Evolutionary conservation across 768 basidiomycete species (phyloP), one percentile per base, ranked within the genome.

Genomic region (Amyloporia xantha): DNA sequence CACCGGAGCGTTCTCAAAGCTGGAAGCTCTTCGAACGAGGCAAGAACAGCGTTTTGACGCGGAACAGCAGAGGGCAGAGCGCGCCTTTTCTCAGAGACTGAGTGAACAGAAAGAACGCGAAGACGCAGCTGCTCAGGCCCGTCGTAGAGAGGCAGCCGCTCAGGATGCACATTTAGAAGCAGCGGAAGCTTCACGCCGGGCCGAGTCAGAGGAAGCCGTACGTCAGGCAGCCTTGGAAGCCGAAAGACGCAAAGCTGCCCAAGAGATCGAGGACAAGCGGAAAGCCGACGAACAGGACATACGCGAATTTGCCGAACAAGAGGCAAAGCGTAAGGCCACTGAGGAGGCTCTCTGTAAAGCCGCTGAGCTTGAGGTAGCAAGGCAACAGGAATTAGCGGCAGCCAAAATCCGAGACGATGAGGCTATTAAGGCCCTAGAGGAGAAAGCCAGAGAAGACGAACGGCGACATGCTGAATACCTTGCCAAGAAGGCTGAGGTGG

Each of bases 1-100:
- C 46, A 60, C 66, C 27, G 65, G 68, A 41, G 61, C 61, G 27
- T 39, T 62, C 37, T 59, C 57, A 27, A 64, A 58, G 44, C 56
- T 66, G 27, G 59, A 63, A 49, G 57, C 64, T 43, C 47, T 70
- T 3, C 56, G 57, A 47, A 53, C 52, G 12, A 59, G 65, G 41
- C 54, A 53, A 24, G 54, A 60, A 45, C 41, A 48, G 30, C 44
- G 49, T 54, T 56, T 50, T 6, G 51, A 38, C 6, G 36, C 26
- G 5, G 53, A 54, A 5, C 48, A 46, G 28, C 35, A 46, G 10
- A 39, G 30, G 2, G 46, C 49, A 10, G 41, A 50, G 20, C 28
- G 21, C 12, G 43, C 39, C 5, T 21, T 39, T 6, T 33, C 35
- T 2, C 42, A 39, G 15, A 5, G 44, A 6, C 24, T 44, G 4